Evolutionary conservation across 1,284 basidiomycete genomes (phyloP), one percentile per base, ranked within the genome.

Genomic region (Laetiporus sulphureus): DNA sequence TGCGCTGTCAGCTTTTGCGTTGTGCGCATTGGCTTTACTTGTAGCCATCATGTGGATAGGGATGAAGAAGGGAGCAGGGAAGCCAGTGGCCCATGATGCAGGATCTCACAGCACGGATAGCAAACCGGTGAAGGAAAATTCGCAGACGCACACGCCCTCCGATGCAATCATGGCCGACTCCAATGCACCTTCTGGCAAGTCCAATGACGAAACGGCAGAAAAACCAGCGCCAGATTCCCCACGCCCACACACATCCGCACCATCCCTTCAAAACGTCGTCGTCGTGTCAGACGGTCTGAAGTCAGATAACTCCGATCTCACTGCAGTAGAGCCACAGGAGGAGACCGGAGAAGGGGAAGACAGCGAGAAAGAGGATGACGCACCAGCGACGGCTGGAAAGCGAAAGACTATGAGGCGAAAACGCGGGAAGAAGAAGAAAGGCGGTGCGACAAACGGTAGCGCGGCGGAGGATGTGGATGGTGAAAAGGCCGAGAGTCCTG

Each of bases 281-380:
- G 25, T 6, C 15, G 16, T 13, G 21, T 40, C 21, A 20, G 4
- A 4, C 4, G 37, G 5, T 10, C 16, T 16, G 27, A 30, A 8
- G 25, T 13, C 25, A 5, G 32, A 13, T 19, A 22, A 33, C 8
- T n/a, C n/a, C n/a, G n/a, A n/a, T n/a, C n/a, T n/a, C n/a, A n/a
- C n/a, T n/a, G n/a, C n/a, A n/a, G 37, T 36, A 11, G 63, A 64
- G 4, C 38, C 43, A 5, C 49, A 56, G 30, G 68, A 66, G 47
- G 59, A 57, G 16, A 64, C 66, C 5, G 70, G 39, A 1, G 60
- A 68, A 5, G 68, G 53, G 0, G 79, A 80, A 7, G 79, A 80
- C 3, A 78, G 72, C 40, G 82, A 79, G 37, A 73, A 68, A 40
- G 81, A 83, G 43, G 77, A 67, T 24, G 78, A 72, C 23, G 59